phyloP scores from a whole-genome alignment of 2,329 filamentous ascomycete species.

The Byssoonygena ceratinophila region DNA sequence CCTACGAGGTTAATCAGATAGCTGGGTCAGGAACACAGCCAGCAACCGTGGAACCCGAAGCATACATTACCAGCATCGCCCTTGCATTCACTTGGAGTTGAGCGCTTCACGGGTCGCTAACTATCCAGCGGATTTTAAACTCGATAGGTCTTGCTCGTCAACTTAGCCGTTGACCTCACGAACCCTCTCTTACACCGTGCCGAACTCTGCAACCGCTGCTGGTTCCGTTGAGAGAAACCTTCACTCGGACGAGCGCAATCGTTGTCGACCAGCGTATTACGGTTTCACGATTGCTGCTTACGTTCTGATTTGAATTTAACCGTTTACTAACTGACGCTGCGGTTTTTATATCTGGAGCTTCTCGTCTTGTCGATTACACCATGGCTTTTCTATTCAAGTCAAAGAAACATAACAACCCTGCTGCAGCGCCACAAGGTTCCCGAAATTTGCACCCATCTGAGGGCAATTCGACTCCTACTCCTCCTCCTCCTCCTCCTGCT shows the following conservation, averaged over 20 bases:
- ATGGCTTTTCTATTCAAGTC: constrained; percentile 80
- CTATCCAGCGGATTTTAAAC: background rate
- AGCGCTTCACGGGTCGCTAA: background rate
- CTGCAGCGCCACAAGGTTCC: constrained; percentile 43
- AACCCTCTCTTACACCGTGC: background rate
- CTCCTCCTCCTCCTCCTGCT: constrained; percentile 23
- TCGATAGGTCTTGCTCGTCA: background rate
- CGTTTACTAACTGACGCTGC: background rate
- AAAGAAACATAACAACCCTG: constrained; percentile 58
- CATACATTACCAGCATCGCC: background rate
- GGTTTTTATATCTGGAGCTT: background rate
- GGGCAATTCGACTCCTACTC: constrained; percentile 32
- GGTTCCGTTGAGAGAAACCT: background rate
- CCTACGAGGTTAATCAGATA: constrained; percentile 1
- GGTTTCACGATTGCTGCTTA: constrained; percentile 1
- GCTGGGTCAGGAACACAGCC: constrained; percentile 10
- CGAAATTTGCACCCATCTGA: constrained; percentile 49
- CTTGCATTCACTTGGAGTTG: background rate
- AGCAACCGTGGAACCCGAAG: constrained; percentile 6
- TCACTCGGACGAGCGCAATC: background rate
- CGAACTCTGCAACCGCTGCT: background rate
- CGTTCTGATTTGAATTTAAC: background rate
- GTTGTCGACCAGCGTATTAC: background rate
- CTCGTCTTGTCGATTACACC: constrained; percentile 24
- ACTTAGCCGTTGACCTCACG: background rate